Base-by-base conservation (phyloP, 1,284 basidiomycete species). In the Trichosporon sp. region DNA sequence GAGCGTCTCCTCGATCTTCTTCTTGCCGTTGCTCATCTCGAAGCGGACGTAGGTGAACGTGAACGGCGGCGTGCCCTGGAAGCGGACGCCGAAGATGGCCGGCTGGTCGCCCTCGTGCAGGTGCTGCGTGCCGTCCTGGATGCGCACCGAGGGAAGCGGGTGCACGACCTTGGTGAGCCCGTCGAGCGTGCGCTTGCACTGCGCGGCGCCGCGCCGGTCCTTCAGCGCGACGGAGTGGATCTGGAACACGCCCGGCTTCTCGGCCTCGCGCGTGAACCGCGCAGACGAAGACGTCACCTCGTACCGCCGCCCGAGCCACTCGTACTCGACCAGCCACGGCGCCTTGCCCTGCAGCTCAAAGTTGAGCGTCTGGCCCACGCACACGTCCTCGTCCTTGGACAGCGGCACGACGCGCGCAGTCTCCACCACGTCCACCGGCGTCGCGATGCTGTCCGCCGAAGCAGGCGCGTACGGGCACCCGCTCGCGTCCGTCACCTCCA, bases 251-350 rank as follows among this genome's bases (percentile, higher is more conserved):
- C 96, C 96, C 2, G 90, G 85, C 70, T 89, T 87, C 73, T 93
- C 90, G 68, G 93, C 93, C 23, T 89, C 83, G 60, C 97, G 86
- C 15, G 91, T 89, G 85, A 98, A 96, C 4, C 92, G 90, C 1
- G 92, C 90, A 23, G 87, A 86, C 73, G 89, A 90, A 11, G 90
- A 89, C 69, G 91, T 90, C 70, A 93, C 91, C 2, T 87, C 88
- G 75, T 91, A 87, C 21, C 86, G 80, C 80, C 90, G 92, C 64
- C 89, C 89, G 73, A 93, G 90, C 81, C 95, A 89, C 60, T 89
- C 88, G 82, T 97, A 95, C 89, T 90, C 89, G 68, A 99, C 89
- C 5, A 89, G 91, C 95, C 96, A 99, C 1, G 96, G 95, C n/a
- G 95, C 90, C 62, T 89, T 92, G 65, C 96, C 96, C 83, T 98